Evolutionary conservation across 129 eudicot species (phyloP).

Genomic region (Pulicaria dysenterica): DNA sequence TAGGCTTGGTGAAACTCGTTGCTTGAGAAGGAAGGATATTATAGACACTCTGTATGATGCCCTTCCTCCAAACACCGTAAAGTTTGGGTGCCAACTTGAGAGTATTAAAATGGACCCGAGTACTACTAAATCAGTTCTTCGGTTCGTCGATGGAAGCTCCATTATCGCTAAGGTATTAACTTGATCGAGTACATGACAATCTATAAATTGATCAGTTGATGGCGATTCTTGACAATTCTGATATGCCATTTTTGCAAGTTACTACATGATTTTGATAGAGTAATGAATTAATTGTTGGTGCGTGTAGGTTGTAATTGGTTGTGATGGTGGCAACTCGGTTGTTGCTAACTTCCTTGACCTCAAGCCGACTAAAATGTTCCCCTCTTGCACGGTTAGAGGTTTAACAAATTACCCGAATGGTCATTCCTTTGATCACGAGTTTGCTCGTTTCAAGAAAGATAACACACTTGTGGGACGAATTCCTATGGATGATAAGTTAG

Average conservation of each 20-base stretch:
- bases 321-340: slow-evolving; percentile 63
- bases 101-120: slow-evolving; percentile 40
- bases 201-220: too few species aligned
- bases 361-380: slow-evolving; percentile 47
- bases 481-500: slow-evolving; percentile 50
- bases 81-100: slow-evolving; percentile 52
- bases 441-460: slow-evolving; percentile 35
- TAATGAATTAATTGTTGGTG: not conserved
- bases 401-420: slow-evolving; percentile 57
- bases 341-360: slow-evolving; percentile 54
- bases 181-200: not conserved
- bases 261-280: too few species aligned
- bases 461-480: slow-evolving; percentile 43
- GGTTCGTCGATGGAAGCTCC: slow-evolving; percentile 46
- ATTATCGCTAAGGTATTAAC: slow-evolving; percentile 53
- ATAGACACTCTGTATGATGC: slow-evolving; percentile 55
- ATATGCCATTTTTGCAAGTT: not conserved
- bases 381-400: slow-evolving; percentile 45
- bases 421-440: slow-evolving; percentile 46
- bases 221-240: not conserved
- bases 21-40: slow-evolving; percentile 60
- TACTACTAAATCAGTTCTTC: slow-evolving; percentile 42
- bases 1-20: slow-evolving; percentile 52
- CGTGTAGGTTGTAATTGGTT: slow-evolving; percentile 61
- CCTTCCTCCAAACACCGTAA: slow-evolving; percentile 55